Conservation (phyloP, 2,329 filamentous ascomycete species). For the Exophiala xenobiotica region DNA sequence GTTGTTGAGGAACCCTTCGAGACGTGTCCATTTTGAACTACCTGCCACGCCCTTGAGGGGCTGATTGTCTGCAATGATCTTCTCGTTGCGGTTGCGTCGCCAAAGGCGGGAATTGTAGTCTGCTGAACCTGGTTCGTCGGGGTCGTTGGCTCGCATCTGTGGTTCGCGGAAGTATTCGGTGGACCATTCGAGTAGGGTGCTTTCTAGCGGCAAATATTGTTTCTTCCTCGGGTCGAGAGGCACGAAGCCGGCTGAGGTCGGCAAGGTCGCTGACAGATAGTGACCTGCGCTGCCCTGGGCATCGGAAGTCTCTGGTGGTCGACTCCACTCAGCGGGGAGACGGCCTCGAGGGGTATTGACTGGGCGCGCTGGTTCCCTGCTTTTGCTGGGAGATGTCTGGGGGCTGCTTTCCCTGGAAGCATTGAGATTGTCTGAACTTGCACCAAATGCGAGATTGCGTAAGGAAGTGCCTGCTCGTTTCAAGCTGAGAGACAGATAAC, state of each 20-base stretch:
- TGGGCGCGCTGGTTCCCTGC: constrained; percentile 30
- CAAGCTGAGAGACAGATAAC: constrained; percentile 61
- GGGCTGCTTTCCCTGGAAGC: constrained; percentile 36
- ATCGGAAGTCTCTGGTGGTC: constrained; percentile 75
- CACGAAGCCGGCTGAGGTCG: constrained; percentile 73
- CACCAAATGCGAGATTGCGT: constrained; percentile 59
- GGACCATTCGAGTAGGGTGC: constrained; percentile 90
- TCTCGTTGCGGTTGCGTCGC: constrained; percentile 89
- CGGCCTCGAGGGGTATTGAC: constrained; percentile 48
- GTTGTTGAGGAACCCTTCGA: constrained; percentile 81
- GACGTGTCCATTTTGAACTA: constrained; percentile 81
- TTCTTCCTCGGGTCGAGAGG: constrained; percentile 52
- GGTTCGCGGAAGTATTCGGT: constrained; percentile 97
- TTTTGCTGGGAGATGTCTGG: constrained; percentile 28
- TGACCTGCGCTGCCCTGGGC: constrained; percentile 63
- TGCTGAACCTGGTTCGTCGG: constrained; percentile 91
- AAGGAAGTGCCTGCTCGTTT: constrained; percentile 65
- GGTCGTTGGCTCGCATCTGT: constrained; percentile 95
- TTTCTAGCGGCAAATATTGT: constrained; percentile 72
- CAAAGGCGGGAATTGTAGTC: constrained; percentile 96
- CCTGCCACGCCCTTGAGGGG: constrained; percentile 87
- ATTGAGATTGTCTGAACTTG: constrained; percentile 33
- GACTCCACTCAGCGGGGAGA: constrained; percentile 57
- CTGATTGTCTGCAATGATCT: constrained; percentile 87
- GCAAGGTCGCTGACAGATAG: constrained; percentile 74